Percentiles rank a stretch among this genome's conserved stretches.
Evolutionary conservation across 495 filamentous ascomycete species (phyloP).

Genomic region (Aspergillus mulundensis): DNA sequence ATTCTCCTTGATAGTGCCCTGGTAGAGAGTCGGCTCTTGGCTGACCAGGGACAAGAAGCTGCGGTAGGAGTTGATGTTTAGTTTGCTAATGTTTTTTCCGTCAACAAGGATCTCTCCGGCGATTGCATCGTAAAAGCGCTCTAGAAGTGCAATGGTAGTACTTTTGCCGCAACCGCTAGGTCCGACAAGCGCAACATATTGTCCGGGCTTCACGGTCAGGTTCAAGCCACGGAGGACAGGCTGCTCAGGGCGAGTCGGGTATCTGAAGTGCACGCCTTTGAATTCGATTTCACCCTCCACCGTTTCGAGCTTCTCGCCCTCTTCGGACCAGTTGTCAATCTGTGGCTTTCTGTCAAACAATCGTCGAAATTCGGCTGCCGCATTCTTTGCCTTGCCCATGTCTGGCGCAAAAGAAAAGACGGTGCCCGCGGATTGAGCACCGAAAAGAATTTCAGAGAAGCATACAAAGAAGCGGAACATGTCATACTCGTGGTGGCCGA

Average conservation of each 20-base stretch:
- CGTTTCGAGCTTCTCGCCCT: conserved; percentile 56
- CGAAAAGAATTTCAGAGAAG: conserved; percentile 75
- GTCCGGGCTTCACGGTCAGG: conserved; percentile 66
- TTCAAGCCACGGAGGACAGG: conserved; percentile 73
- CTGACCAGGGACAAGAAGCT: conserved; percentile 73
- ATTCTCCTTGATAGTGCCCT: conserved; percentile 80
- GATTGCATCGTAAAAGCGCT: conserved; percentile 81
- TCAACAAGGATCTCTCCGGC: conserved; percentile 70
- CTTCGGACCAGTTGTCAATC: conserved; percentile 79
- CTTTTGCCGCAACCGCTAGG: conserved; percentile 81
- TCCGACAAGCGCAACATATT: conserved; percentile 78
- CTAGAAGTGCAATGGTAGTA: conserved; percentile 74
- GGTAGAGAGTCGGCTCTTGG: conserved; percentile 84
- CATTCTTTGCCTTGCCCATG: conserved; percentile 84
- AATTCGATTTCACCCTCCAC: conserved; percentile 73
- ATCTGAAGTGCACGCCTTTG: conserved; percentile 74
- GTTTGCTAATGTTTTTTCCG: conserved; percentile 63
- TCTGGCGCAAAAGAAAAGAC: conserved; percentile 83
- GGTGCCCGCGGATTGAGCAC: conserved; percentile 78
- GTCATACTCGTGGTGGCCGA: conserved; percentile 63
- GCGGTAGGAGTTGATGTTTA: conserved; percentile 79
- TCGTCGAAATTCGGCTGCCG: conserved; percentile 67
- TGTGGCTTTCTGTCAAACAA: conserved; percentile 74
- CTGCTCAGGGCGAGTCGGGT: conserved; percentile 74
- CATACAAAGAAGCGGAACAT: conserved; percentile 84